Conservation (phyloP, 805 yeast genomes). For the Ogataea methylovora region DNA sequence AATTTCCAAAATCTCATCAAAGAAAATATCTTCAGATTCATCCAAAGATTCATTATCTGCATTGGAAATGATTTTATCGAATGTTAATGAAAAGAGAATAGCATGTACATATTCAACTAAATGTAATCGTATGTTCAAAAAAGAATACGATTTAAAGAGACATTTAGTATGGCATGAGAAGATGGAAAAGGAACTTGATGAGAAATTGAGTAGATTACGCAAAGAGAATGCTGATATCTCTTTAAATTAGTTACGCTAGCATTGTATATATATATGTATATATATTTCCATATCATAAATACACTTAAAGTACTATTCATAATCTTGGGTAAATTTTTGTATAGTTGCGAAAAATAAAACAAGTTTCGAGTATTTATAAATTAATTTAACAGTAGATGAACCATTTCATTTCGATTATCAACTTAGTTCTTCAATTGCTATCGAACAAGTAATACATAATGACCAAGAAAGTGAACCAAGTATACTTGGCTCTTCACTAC, state of each 20-base stretch:
- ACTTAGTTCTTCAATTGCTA: too few species aligned
- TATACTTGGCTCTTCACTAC: too few species aligned
- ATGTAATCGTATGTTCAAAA: slow-evolving; percentile 48
- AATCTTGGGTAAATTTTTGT: too few species aligned
- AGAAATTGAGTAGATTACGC: slow-evolving; percentile 6
- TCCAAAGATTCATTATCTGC: slow-evolving; percentile 44
- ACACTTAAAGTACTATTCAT: too few species aligned
- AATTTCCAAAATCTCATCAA: slow-evolving; percentile 5
- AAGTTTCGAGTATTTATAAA: too few species aligned
- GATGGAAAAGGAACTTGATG: slow-evolving; percentile 8
- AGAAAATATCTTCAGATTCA: slow-evolving; percentile 26
- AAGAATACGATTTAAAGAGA: slow-evolving; percentile 38
- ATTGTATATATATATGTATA: neutral
- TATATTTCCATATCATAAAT: neutral
- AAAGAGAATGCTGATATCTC: slow-evolving; percentile 1
- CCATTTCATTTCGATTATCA: too few species aligned
- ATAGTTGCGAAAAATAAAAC: too few species aligned
- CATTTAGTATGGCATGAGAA: slow-evolving; percentile 48
- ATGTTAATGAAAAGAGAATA: slow-evolving; percentile 27
- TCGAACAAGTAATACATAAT: too few species aligned
- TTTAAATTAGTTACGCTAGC: neutral
- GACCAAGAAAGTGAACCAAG: too few species aligned
- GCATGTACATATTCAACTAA: slow-evolving; percentile 37
- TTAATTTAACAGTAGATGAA: too few species aligned
- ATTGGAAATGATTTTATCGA: slow-evolving; percentile 30